Base-by-base conservation (phyloP, 1,284 basidiomycete genomes). In the Exobasidium rhododendri region DNA sequence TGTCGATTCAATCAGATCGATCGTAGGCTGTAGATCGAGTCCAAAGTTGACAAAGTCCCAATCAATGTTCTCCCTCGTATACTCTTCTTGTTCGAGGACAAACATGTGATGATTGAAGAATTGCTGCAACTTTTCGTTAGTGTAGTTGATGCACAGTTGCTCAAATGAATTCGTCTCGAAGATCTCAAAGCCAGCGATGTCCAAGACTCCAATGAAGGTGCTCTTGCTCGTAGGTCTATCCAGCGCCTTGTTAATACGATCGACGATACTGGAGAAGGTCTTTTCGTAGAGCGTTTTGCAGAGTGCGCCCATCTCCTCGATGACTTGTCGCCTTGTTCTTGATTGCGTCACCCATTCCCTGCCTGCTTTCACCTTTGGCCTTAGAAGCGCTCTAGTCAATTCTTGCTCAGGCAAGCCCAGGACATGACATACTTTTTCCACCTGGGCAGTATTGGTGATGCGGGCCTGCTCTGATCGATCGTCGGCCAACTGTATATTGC, bases 41-140 rank as follows among this genome's bases (percentile, higher is more conserved):
- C 94, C 96, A 80, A 99, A 99, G 82, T 98, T 97, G 82, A 97
- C 89, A 78, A 96, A 97, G 78, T 96, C 89, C 96, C 96, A 99
- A 65, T 94, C 88, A 80, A 99, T 99, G 47, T 89, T 89, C 80
- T 99, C 96, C 28, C 96, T 87, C 13, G 92, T 86, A 81, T 99
- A 98, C 81, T 99, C 96, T 79, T 99, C 94, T 80, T 99, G 96
- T 83, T 99, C 96, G 44, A 98, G 86, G 13, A 97, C 93, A 81
- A 99, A 98, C 96, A 98, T 98, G 81, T 98, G 96, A 81, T 97
- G 93, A 78, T 98, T 99, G 86, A 81, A 80, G 63, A 80, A 80
- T 54, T 80, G 77, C 61, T 79, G 77, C 20, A 79, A 69, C 67
- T 74, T 77, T 51, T 79, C 77, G 83, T 98, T 98, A 47, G 96